Evolutionary conservation across 108 stramenopile genomes (phyloP).

Genomic region (Chaetoceros tenuissimus): DNA sequence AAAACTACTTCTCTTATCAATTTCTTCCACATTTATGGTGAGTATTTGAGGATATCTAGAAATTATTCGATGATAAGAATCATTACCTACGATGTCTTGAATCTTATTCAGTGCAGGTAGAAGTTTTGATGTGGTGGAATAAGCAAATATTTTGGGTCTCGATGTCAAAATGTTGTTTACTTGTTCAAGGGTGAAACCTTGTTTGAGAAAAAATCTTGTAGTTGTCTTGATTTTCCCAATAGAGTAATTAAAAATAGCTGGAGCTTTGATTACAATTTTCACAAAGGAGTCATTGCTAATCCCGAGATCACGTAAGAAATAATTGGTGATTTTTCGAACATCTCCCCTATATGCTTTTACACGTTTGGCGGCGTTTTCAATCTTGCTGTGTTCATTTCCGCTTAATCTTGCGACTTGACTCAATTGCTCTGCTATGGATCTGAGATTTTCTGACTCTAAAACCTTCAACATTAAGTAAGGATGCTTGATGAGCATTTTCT

Average conservation of each 20-base stretch:
- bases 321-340: neutral
- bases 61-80: neutral
- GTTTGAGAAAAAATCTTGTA: neutral
- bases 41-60: conserved; percentile 6
- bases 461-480: too few relatives aligned
- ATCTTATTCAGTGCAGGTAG: neutral
- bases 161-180: neutral
- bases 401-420: too few relatives aligned
- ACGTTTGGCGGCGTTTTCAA: too few relatives aligned
- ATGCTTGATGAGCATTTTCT: too few relatives aligned
- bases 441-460: too few relatives aligned
- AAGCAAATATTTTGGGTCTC: neutral
- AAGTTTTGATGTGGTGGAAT: neutral
- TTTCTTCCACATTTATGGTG: neutral
- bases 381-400: too few relatives aligned
- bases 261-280: neutral
- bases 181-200: neutral
- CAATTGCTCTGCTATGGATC: too few relatives aligned
- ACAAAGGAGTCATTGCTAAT: neutral
- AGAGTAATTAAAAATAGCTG: neutral
- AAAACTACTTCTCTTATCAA: neutral
- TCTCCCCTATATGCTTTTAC: neutral
- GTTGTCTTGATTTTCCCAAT: neutral
- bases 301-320: neutral
- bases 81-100: neutral